Evolutionary conservation across 2,329 filamentous ascomycete species (phyloP).

Genomic region (Arthrinium puccinioides): DNA sequence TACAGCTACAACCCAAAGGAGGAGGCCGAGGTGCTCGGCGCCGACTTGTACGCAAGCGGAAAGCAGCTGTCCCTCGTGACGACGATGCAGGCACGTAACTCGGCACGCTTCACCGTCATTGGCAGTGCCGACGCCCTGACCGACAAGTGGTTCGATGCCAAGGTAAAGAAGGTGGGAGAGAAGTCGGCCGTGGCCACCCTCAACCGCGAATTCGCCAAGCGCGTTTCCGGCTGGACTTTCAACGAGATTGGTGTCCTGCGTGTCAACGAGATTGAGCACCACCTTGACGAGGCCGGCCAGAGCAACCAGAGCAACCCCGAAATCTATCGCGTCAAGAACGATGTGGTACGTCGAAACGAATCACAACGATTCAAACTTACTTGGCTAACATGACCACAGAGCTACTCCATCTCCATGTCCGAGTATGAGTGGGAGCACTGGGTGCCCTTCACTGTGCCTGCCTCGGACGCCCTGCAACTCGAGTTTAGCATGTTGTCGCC

Average conservation of each 20-base stretch:
- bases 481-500: constrained; percentile 99
- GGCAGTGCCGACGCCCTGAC: constrained; percentile 82
- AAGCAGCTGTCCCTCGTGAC: constrained; percentile 80
- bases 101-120: constrained; percentile 77
- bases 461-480: constrained; percentile 73
- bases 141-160: constrained; percentile 81
- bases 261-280: constrained; percentile 77
- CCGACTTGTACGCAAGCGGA: constrained; percentile 81
- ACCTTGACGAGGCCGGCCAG: constrained; percentile 48
- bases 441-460: constrained; percentile 63
- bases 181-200: constrained; percentile 52
- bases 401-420: constrained; percentile 81
- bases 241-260: constrained; percentile 86
- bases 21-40: constrained; percentile 55
- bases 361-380: background rate
- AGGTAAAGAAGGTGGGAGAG: constrained; percentile 55
- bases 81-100: constrained; percentile 85
- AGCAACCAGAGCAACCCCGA: constrained; percentile 64
- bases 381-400: constrained; percentile 40
- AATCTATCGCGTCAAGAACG: constrained; percentile 94
- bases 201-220: constrained; percentile 81
- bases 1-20: constrained; percentile 96
- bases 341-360: constrained; percentile 64
- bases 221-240: constrained; percentile 91
- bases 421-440: constrained; percentile 74